Evolutionary conservation across 1,284 basidiomycete genomes (phyloP).

Genomic region (Tremellales sp.): DNA sequence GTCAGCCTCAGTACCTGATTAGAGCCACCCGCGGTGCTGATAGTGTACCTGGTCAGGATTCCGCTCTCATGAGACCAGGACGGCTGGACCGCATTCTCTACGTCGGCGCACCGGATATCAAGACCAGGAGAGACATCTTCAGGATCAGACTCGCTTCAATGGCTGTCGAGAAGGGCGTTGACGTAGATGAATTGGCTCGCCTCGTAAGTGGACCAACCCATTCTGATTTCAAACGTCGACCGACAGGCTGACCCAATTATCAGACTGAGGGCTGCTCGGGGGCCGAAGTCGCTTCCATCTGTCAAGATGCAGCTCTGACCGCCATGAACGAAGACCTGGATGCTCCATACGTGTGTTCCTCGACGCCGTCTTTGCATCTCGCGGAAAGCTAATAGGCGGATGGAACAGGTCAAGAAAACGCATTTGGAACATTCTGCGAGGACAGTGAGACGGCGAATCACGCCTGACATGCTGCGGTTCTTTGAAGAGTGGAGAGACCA

Average conservation of each 20-base stretch:
- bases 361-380: neutral
- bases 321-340: slow-evolving; percentile 84
- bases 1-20: slow-evolving; percentile 52
- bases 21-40: neutral
- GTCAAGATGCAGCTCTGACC: slow-evolving; percentile 90
- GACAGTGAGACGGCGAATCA: slow-evolving; percentile 76
- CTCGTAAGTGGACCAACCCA: slow-evolving; percentile 57
- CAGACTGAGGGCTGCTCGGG: slow-evolving; percentile 94
- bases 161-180: slow-evolving; percentile 68
- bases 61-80: slow-evolving; percentile 91
- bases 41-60: slow-evolving; percentile 60
- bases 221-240: neutral
- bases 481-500: slow-evolving; percentile 62
- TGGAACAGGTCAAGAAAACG: slow-evolving; percentile 62
- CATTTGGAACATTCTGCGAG: slow-evolving; percentile 75
- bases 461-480: slow-evolving; percentile 67
- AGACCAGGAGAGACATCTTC: slow-evolving; percentile 79
- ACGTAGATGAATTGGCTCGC: slow-evolving; percentile 65
- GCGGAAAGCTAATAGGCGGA: neutral
- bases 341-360: slow-evolving; percentile 62
- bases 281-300: slow-evolving; percentile 86
- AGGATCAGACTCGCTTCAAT: slow-evolving; percentile 71
- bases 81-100: slow-evolving; percentile 93
- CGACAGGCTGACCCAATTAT: neutral
- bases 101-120: slow-evolving; percentile 82